Evolutionary conservation across 305 asterid species (phyloP).

Genomic region (Salvia sclarea): DNA sequence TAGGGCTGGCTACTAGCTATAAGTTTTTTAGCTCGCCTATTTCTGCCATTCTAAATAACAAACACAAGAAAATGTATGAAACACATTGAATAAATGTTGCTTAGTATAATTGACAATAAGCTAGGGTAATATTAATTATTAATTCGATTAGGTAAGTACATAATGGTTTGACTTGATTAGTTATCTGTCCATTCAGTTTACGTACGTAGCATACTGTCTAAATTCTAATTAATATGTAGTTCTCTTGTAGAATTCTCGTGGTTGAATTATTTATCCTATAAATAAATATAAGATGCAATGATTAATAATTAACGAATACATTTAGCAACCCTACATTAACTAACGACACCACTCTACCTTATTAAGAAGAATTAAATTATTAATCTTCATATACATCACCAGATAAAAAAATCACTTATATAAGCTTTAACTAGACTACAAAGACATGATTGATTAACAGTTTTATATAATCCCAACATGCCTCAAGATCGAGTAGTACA

Average conservation of each 20-base stretch:
- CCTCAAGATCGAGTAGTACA: too few species aligned
- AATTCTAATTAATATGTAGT: background rate
- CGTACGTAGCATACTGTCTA: background rate
- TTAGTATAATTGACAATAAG: too few species aligned
- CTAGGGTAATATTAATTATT: background rate
- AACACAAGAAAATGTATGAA: too few species aligned
- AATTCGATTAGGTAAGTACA: background rate
- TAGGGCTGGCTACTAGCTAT: too few species aligned
- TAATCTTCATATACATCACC: too few species aligned
- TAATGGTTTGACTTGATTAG: background rate
- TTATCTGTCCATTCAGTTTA: background rate
- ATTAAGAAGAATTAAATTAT: too few species aligned
- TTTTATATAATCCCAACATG: too few species aligned
- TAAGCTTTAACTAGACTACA: too few species aligned
- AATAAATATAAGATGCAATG: constrained; percentile 1
- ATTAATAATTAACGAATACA: constrained; percentile 1
- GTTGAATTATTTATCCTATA: constrained; percentile 1
- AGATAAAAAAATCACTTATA: background rate
- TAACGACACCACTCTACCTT: background rate
- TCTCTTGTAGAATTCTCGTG: background rate
- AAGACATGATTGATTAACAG: too few species aligned
- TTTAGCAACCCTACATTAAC: constrained; percentile 19
- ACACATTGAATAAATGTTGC: too few species aligned
- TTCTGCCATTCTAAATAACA: too few species aligned
- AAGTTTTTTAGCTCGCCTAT: too few species aligned